Evolutionary conservation across 441 rosid genomes (phyloP).

Genomic region (Populus trichocarpa): DNA sequence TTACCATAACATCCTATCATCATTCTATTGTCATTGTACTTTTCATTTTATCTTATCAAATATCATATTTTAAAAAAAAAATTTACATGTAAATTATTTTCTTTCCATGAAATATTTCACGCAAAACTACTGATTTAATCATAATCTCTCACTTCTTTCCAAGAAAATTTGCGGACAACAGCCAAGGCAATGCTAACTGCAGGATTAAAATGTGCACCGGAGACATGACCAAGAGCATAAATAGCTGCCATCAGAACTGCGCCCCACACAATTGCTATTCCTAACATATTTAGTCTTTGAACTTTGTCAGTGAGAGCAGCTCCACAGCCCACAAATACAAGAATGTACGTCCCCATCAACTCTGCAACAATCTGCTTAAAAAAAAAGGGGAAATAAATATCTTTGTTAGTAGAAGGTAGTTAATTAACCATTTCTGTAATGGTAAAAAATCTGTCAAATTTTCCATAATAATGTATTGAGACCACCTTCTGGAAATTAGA

Average conservation of each 20-base stretch:
- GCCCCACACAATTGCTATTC: constrained; percentile 50
- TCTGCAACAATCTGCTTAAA: constrained; percentile 43
- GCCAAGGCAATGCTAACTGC: no score
- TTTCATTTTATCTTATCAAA: no score
- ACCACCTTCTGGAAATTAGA: constrained; percentile 40
- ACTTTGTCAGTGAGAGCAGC: constrained; percentile 34
- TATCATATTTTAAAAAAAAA: no score
- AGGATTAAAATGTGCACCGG: no score
- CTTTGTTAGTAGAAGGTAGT: neutral
- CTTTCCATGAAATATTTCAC: no score
- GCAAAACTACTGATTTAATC: constrained; percentile 5
- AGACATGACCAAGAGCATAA: constrained; percentile 30
- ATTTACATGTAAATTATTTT: no score
- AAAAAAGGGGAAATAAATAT: neutral
- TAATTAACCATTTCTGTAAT: neutral
- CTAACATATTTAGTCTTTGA: constrained; percentile 35
- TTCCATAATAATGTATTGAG: neutral
- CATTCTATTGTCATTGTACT: no score
- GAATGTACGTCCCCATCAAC: constrained; percentile 45
- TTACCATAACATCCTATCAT: no score
- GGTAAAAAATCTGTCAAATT: neutral
- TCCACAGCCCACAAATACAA: constrained; percentile 46
- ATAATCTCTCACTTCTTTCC: no score
- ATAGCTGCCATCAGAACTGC: constrained; percentile 37
- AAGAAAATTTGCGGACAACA: no score